Evolutionary conservation across 2,329 filamentous ascomycete species (phyloP).

Genomic region (Venturia pyrina): DNA sequence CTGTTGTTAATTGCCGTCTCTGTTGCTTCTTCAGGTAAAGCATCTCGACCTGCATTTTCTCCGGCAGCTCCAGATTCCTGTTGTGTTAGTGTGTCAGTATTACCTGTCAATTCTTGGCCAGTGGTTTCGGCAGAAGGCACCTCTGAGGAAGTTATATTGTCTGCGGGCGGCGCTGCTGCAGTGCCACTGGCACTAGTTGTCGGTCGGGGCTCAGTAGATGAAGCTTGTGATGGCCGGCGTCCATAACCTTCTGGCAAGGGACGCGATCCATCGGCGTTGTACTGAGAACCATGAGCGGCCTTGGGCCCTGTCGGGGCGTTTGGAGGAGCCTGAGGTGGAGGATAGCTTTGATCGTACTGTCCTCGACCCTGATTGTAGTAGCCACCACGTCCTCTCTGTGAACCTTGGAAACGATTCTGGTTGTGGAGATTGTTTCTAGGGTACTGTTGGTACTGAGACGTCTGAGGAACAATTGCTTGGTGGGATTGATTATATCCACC

Average conservation of each 20-base stretch:
- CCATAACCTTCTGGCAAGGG: slow-evolving; percentile 3
- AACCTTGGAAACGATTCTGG: slow-evolving; percentile 65
- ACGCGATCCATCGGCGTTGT: slow-evolving; percentile 4
- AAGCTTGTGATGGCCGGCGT: slow-evolving; percentile 7
- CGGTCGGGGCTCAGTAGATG: not conserved
- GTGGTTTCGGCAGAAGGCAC: not conserved
- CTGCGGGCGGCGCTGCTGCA: not conserved
- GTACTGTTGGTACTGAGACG: slow-evolving; percentile 41
- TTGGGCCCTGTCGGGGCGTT: slow-evolving; percentile 10
- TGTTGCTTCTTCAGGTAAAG: not conserved
- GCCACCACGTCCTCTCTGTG: slow-evolving; percentile 39
- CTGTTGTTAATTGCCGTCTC: not conserved
- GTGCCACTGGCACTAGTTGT: not conserved
- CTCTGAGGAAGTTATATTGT: not conserved
- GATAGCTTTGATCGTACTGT: slow-evolving; percentile 29
- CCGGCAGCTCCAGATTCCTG: not conserved
- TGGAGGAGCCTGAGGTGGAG: slow-evolving; percentile 16
- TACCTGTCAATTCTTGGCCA: slow-evolving; percentile 3
- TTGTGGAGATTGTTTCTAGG: slow-evolving; percentile 55
- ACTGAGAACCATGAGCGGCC: slow-evolving; percentile 5
- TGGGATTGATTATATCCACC: slow-evolving; percentile 45
- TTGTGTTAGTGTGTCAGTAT: slow-evolving; percentile 6
- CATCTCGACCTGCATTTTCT: not conserved
- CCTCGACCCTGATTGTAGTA: slow-evolving; percentile 28
- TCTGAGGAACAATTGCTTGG: slow-evolving; percentile 28